A percentile compares a stretch with the other conserved stretches of the same genome.
Conservation (phyloP, 352 stramenopile genomes). For the Phytophthora aleatoria region DNA sequence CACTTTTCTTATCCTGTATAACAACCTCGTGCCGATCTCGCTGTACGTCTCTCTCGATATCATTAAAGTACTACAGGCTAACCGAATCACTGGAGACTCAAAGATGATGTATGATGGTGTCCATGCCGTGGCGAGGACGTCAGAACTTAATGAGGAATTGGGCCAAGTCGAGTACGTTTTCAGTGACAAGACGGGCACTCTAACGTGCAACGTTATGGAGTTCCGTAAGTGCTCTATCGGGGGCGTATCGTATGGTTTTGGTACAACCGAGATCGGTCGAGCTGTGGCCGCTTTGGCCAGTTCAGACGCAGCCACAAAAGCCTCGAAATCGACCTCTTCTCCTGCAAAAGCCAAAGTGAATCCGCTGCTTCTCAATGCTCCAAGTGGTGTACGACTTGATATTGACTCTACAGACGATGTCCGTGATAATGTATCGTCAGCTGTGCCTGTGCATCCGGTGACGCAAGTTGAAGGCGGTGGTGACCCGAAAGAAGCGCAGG, state of each 20-base stretch:
- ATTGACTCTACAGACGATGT: constrained; percentile 33
- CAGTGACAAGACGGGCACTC: constrained; percentile 98
- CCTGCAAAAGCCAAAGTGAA: constrained; percentile 27
- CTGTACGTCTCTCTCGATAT: constrained; percentile 96
- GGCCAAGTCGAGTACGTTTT: constrained; percentile 99
- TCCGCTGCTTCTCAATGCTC: not conserved
- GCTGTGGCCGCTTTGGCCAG: constrained; percentile 78
- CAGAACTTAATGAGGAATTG: constrained; percentile 92
- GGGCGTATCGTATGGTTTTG: constrained; percentile 82
- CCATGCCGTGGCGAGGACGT: constrained; percentile 76
- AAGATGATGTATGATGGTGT: constrained; percentile 88
- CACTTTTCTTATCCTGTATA: constrained; percentile 94
- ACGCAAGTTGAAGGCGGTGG: constrained; percentile 13
- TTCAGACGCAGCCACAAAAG: not conserved
- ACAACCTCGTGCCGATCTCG: constrained; percentile 96
- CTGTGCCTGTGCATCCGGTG: not conserved
- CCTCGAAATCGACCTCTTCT: not conserved
- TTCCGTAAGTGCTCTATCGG: constrained; percentile 92
- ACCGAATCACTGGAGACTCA: constrained; percentile 82
- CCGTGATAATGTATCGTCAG: constrained; percentile 7
- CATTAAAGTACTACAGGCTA: constrained; percentile 90
- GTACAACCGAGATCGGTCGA: constrained; percentile 92
- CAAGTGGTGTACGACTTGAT: constrained; percentile 21
- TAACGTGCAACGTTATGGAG: constrained; percentile 99
- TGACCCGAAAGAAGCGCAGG: constrained; percentile 42